These are phyloP conservation scores for Podaxis rugospora DNA, from an alignment of 768 basidiomycete genomes.

Conservation along the genomic window DNA sequence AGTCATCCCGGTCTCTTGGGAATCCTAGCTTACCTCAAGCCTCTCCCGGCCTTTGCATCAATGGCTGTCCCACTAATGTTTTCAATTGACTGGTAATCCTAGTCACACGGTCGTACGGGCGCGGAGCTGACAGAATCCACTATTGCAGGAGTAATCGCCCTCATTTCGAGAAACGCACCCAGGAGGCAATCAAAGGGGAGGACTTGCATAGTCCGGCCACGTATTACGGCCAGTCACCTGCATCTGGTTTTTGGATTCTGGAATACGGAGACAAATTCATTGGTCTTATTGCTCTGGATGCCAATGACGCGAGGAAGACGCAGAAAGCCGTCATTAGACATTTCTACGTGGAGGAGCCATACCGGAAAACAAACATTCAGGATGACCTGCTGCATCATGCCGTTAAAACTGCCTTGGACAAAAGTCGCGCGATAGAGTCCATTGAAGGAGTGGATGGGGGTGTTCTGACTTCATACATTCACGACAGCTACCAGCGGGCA, in stretches of 20 bases:
- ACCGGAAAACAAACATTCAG: conserved; percentile 52
- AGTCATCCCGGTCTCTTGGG: conserved; percentile 33
- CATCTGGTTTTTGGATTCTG: conserved; percentile 69
- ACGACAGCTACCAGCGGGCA: conserved; percentile 36
- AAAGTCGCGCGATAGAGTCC: conserved; percentile 33
- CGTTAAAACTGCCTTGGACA: conserved; percentile 50
- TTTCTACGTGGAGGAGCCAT: conserved; percentile 67
- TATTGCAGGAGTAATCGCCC: conserved; percentile 62
- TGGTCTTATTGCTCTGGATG: conserved; percentile 70
- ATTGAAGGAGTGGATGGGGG: conserved; percentile 46
- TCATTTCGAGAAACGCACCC: conserved; percentile 52
- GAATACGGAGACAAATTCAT: conserved; percentile 55
- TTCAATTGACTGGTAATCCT: conserved; percentile 61
- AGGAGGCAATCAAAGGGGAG: conserved; percentile 45
- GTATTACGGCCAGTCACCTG: conserved; percentile 57
- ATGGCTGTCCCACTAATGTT: conserved; percentile 62
- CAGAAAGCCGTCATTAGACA: conserved; percentile 65
- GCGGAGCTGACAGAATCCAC: not conserved
- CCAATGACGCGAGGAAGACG: conserved; percentile 40
- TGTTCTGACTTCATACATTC: conserved; percentile 42
- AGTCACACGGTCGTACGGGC: not conserved
- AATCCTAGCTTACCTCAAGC: conserved; percentile 40
- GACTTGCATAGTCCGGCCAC: conserved; percentile 50
- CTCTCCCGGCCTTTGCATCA: conserved; percentile 64
- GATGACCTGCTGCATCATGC: conserved; percentile 64